phyloP scores from a whole-genome alignment of 2,329 filamentous ascomycete species.

The Aspergillus bombycis region DNA sequence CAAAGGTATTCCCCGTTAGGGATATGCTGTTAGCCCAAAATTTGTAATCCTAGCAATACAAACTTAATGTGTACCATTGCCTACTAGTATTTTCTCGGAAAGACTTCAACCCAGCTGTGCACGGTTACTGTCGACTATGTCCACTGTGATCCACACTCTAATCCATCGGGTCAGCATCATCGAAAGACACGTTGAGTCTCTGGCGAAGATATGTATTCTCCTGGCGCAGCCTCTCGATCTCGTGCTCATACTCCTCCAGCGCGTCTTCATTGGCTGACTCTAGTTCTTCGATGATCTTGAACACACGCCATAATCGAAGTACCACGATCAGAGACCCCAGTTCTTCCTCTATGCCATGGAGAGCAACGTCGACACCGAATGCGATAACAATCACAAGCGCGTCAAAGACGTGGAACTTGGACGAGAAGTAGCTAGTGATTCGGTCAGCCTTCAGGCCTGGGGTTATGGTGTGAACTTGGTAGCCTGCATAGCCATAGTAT shows the following conservation, averaged over 20 bases:
- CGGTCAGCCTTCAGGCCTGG: not conserved
- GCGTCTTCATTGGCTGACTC: slow-evolving; percentile 65
- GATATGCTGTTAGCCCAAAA: not conserved
- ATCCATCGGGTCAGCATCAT: not conserved
- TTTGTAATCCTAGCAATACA: not conserved
- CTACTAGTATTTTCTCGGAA: not conserved
- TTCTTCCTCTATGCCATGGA: not conserved
- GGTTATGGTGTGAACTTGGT: no score
- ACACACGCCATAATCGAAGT: slow-evolving; percentile 68
- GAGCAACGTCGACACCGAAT: not conserved
- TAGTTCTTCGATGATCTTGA: slow-evolving; percentile 72
- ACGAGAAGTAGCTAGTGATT: not conserved
- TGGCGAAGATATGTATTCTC: not conserved
- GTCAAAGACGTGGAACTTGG: not conserved
- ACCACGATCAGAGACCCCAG: slow-evolving; percentile 63
- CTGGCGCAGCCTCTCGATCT: not conserved
- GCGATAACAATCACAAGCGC: not conserved
- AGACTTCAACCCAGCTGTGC: not conserved
- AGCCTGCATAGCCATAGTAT: not conserved
- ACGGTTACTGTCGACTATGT: not conserved
- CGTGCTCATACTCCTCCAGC: slow-evolving; percentile 56
- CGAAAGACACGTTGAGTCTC: not conserved
- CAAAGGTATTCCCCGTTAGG: slow-evolving; percentile 11
- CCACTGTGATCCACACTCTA: not conserved
- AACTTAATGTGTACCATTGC: not conserved